Evolutionary conservation across 352 stramenopile genomes (phyloP), one percentile per base, ranked within the genome.

Genomic region (Pythium guiyangense): DNA sequence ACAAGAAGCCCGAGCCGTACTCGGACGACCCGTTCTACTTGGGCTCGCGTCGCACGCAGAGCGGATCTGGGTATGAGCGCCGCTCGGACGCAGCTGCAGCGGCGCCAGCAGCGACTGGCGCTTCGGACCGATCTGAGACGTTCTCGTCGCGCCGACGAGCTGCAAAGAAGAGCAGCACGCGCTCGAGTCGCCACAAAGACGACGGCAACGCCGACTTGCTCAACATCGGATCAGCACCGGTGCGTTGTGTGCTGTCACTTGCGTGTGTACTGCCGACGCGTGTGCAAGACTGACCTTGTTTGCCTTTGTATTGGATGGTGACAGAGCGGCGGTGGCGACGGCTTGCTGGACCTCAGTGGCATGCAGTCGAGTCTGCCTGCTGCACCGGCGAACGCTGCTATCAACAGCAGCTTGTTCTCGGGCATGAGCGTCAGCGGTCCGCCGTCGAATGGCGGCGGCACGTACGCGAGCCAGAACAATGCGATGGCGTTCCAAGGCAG

Each of bases 21-120:
- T 86, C 78, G 48, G 84, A 94, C 48, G 79, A 90, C 42, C 84
- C 77, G 12, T 92, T 90, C 54, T 77, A 87, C 58, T 49, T 92
- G 39, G 77, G 77, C n/a, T 81, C 64, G 9, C 77, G 69, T 37
- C 70, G 69, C 12, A 84, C 74, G 29, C 67, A 84, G 55, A 86
- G 60, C 46, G 71, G 51, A 2, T 47, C 73, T 3, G 71, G 54
- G 35, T 57, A 66, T 20, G 73, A 88, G 54, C 11, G 67, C 39
- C 43, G 35, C 18, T 20, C 14, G 5, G 39, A 52, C 47, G 53
- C 52, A 59, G 34, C 49, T 54, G 25, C 52, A 34, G 8, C 39
- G 35, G 50, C 40, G 66, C 72, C n/a, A n/a, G n/a, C 39, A 73
- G 68, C 31, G 69, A 58, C n/a, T 31, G 66, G 58, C 45, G 11